Evolutionary conservation across 2,329 filamentous ascomycete species (phyloP).

Genomic region (Curvularia sp.): DNA sequence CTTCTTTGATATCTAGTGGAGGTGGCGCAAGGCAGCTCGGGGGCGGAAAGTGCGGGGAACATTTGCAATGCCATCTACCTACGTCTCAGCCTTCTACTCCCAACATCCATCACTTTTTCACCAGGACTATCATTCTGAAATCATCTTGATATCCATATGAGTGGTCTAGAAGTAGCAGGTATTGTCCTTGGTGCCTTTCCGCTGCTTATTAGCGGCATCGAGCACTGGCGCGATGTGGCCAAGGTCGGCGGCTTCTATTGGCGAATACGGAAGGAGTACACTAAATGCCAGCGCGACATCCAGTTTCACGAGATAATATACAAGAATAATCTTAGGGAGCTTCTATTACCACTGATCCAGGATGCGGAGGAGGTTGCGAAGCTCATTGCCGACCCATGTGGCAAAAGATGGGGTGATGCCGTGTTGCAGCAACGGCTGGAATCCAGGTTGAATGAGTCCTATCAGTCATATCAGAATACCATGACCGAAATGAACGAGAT

Average conservation of each 20-base stretch:
- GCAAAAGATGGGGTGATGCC: not conserved
- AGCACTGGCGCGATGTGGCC: constrained; percentile 1
- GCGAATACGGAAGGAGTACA: not conserved
- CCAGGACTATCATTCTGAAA: not conserved
- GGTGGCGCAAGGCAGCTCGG: not conserved
- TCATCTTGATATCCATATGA: not conserved
- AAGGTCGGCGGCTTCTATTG: constrained; percentile 4
- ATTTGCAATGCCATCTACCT: not conserved
- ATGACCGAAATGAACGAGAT: constrained; percentile 2
- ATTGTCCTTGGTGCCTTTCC: not conserved
- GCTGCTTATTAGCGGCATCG: constrained; percentile 1
- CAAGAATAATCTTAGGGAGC: not conserved
- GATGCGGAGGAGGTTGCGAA: not conserved
- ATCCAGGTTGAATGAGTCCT: not conserved
- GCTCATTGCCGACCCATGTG: not conserved
- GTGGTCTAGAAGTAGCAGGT: not conserved
- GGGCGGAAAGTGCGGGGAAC: not conserved
- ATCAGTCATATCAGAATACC: not conserved
- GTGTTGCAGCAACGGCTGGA: not conserved
- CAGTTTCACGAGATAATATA: constrained; percentile 1
- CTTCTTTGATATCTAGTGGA: not conserved
- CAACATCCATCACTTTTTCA: not conserved
- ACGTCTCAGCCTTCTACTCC: not conserved
- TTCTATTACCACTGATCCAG: not conserved
- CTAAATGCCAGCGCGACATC: constrained; percentile 1